Base-by-base conservation (phyloP, 805 yeast species). In the Kazachstania psychrophila region DNA sequence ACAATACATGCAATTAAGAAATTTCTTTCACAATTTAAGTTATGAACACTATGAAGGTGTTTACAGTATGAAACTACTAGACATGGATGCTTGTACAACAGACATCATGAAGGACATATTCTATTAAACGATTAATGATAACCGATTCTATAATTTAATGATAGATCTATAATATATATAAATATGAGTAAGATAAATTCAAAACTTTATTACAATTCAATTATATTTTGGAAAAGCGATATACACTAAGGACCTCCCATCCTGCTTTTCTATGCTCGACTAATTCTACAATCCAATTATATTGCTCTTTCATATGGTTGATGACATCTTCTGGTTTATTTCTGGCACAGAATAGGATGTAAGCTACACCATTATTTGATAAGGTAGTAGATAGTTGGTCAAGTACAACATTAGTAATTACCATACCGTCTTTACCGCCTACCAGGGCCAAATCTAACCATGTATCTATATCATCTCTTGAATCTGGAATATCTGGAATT, bases 341-440 rank as follows among this genome's bases (percentile, higher is more conserved):
- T 45, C 96, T 66, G 6, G 95, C 95, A 58, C 97, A 89, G 50
- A 92, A 92, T 23, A 92, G 62, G 11, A 92, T 78, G 49, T 86
- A 89, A 0, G 96, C 97, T 5, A 74, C 68, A 0, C 98, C 98
- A 1, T 56, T 43, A 0, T 55, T 41, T 1, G 78, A 54, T n/a
- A 92, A 56, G 1, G 74, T 69, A 0, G 37, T n/a, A 23, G 72
- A 69, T 25, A 92, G 60, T 8, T 56, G 39, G 29, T 74, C 64
- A 20, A 92, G 61, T 2, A 92, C 68, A 37, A 61, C 60, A 59
- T 75, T 64, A 0, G 98, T 92, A 15, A 85, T 77, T 17, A 68
- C 75, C 97, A 92, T 89, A 0, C 98, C 98, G 48, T 82, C 79
- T 7, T 65, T 64, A 0, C 98, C 98, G 0, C 98, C 98, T 19